Evolutionary conservation across 1,284 basidiomycete genomes (phyloP), one percentile per base, ranked within the genome.

Genomic region (Cryptococcus maquisensis): DNA sequence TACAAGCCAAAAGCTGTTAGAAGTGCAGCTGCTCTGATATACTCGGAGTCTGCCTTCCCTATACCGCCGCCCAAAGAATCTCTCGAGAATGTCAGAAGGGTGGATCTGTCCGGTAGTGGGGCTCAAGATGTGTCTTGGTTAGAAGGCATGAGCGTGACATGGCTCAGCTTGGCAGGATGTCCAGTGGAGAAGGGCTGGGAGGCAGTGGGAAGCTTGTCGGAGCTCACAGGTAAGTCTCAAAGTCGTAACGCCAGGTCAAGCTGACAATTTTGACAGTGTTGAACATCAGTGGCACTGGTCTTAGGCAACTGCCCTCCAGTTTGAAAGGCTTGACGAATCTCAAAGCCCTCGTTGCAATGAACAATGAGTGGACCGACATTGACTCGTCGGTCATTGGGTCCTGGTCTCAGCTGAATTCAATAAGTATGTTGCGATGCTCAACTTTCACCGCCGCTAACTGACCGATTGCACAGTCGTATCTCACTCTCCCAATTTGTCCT

Each of bases 311-410:
- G 1, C 72, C 72, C 0, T 42, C 48, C 9, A 41, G 37, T 15
- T 59, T 74, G 2, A 45, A 40, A 3, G 45, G 46, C 1, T 57
- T 73, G n/a, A 46, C 41, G 1, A 69, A 65, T 28, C 59, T 74
- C 41, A 74, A 74, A 61, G 72, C 72, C 21, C 32, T 74, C 5
- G 72, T 74, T 3, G 72, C 70, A 24, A 73, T 71, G 64, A 65
- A 64, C 51, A 73, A 73, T 49, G 63, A 65, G 24, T 74, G 71
- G 71, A 56, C 45, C 18, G 35, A 47, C n/a, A 54, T 74, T 2
- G 66, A 68, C 51, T 41, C 44, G 4, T 61, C 60, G 1, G 66
- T 72, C 4, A 53, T 74, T 0, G 40, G 48, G 0, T 55, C 52
- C 1, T 74, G 72, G 72, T 61, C 56, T 43, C 64, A 73, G 32